phyloP scores from a whole-genome alignment of 1,139 yeast genomes.

The Entelexis paramagnoliae region DNA sequence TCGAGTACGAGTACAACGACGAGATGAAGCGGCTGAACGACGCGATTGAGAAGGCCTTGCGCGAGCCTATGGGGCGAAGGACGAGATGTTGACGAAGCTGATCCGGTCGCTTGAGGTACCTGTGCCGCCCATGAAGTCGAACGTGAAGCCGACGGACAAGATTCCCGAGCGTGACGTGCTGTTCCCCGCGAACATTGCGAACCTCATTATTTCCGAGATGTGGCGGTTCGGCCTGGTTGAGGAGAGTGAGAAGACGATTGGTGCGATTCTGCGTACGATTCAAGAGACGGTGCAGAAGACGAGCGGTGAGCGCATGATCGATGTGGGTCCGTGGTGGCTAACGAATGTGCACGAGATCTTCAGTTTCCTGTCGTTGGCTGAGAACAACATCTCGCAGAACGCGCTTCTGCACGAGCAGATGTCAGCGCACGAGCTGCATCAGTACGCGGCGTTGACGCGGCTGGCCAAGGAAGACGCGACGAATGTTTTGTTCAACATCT shows the following conservation, averaged over 20 bases:
- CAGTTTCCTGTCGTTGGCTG: slow-evolving; percentile 91
- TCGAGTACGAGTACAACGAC: slow-evolving; percentile 10
- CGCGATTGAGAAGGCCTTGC: slow-evolving; percentile 39
- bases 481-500: slow-evolving; percentile 83
- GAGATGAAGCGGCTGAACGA: slow-evolving; percentile 26
- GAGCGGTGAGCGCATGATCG: slow-evolving; percentile 76
- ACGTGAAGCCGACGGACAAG: slow-evolving; percentile 41
- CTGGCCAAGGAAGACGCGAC: slow-evolving; percentile 93
- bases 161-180: slow-evolving; percentile 82
- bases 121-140: slow-evolving; percentile 42
- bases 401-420: slow-evolving; percentile 71
- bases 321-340: slow-evolving; percentile 96
- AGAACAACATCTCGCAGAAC: slow-evolving; percentile 74
- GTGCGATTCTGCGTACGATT: slow-evolving; percentile 79
- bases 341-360: slow-evolving; percentile 92
- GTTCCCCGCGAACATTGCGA: slow-evolving; percentile 92
- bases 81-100: slow-evolving; percentile 31
- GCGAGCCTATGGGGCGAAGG: slow-evolving; percentile 33
- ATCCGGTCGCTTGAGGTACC: slow-evolving; percentile 86
- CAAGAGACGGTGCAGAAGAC: slow-evolving; percentile 44
- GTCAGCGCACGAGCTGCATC: slow-evolving; percentile 84
- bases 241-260: slow-evolving; percentile 83
- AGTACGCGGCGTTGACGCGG: slow-evolving; percentile 78
- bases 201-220: slow-evolving; percentile 89
- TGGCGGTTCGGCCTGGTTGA: slow-evolving; percentile 94